Base-by-base conservation (phyloP, 768 basidiomycete genomes). In the Phanerochaete sordida region DNA sequence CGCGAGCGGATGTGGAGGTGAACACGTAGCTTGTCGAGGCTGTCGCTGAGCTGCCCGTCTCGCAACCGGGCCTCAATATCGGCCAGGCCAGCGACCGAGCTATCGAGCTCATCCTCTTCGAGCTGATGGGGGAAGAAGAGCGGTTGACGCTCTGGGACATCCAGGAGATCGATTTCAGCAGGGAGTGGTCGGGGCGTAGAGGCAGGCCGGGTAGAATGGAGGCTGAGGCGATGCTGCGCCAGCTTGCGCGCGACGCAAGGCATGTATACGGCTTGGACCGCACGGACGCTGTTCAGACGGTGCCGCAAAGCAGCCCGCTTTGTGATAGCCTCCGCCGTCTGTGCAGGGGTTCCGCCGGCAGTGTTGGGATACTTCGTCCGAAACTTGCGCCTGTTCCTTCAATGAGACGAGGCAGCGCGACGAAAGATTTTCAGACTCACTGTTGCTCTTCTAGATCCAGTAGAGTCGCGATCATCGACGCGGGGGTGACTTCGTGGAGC, bases 1-100 rank as follows among this genome's bases (percentile, higher is more conserved):
- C 61, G 57, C 21, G 60, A 21, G 30, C 60, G 59, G 51, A 64
- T 50, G 48, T 60, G 60, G 0, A 67, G 60, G n/a, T 64, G 61
- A 33, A 57, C 45, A 0, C 65, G 61, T 8, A 68, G 26, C 21
- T 58, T 53, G 28, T 60, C 49, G 6, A 68, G 63, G 1, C 63
- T 3, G 43, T 61, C 59, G 2, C 57, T 50, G 23, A 60, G 57
- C 37, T 68, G 66, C 2, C 57, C 65, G 2, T 62, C 63, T 8
- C 65, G 64, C 11, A 68, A 19, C 2, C 43, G 37, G 1, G 37
- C 27, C 27, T 68, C 66, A 16, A 66, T 43, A 4, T 46, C 15
- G 6, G 23, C 33, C 6, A 35, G 33, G 13, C 33, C 33, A 7
- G 6, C 33, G 13, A 35, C 7, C 7, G 7, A 35, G 7, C 7